A percentile compares a stretch with the other conserved stretches of the same genome.
Evolutionary conservation across 306 rosid genomes (phyloP).

Genomic region (Begonia loranthoides): DNA sequence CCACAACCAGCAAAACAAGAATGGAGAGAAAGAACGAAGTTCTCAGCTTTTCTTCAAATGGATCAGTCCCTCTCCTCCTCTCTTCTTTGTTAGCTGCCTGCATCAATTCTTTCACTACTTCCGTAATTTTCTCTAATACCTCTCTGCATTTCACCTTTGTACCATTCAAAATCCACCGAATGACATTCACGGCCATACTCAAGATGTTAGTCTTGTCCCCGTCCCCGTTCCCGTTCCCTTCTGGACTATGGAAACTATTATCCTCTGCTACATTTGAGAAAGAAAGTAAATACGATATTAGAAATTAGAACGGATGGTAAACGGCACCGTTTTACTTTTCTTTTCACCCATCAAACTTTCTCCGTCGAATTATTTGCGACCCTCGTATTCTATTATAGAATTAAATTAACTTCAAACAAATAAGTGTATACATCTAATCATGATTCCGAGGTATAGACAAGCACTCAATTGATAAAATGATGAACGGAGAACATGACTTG

Average conservation of each 20-base stretch:
- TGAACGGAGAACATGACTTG: too few species aligned
- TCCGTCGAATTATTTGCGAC: too few species aligned
- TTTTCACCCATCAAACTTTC: too few species aligned
- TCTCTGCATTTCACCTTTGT: slow-evolving; percentile 29
- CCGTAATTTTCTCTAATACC: slow-evolving; percentile 30
- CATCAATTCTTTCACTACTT: slow-evolving; percentile 29
- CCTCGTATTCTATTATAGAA: too few species aligned
- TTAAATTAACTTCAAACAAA: neutral
- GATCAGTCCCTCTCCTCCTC: slow-evolving; percentile 9
- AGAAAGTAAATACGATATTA: neutral
- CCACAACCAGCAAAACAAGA: slow-evolving; percentile 57
- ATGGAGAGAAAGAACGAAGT: slow-evolving; percentile 52
- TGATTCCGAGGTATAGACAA: too few species aligned
- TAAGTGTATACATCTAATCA: neutral
- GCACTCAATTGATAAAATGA: too few species aligned
- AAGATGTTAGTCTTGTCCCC: slow-evolving; percentile 11
- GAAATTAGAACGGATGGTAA: too few species aligned
- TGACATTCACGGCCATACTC: slow-evolving; percentile 12
- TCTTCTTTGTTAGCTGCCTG: slow-evolving; percentile 9
- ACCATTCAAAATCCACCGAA: slow-evolving; percentile 28
- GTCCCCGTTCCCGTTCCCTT: slow-evolving; percentile 15
- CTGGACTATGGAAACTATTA: slow-evolving; percentile 1
- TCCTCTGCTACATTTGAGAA: slow-evolving; percentile 19
- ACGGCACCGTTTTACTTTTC: too few species aligned
- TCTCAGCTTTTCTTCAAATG: slow-evolving; percentile 39